phyloP scores from a whole-genome alignment of 2,329 filamentous ascomycete genomes.

The Escovopsis sp. region DNA sequence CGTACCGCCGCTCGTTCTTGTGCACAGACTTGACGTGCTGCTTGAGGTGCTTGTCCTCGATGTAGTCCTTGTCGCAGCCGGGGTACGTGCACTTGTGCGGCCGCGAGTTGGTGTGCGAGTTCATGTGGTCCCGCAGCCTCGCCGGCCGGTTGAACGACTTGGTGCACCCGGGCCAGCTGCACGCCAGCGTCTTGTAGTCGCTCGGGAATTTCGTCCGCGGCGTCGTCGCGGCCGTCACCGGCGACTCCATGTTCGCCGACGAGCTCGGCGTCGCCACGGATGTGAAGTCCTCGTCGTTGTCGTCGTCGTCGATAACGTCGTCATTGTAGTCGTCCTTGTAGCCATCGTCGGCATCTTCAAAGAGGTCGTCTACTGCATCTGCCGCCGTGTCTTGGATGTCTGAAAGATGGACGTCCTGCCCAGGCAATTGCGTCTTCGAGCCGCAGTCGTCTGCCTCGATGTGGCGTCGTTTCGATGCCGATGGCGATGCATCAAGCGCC shows the following conservation, averaged over 20 bases:
- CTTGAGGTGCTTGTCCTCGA: conserved; percentile 72
- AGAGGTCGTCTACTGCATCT: not conserved
- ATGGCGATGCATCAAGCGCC: conserved; percentile 11
- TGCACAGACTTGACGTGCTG: conserved; percentile 78
- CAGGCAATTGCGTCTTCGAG: conserved; percentile 9
- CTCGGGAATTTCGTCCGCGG: conserved; percentile 46
- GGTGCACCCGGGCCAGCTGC: conserved; percentile 56
- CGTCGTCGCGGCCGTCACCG: conserved; percentile 20
- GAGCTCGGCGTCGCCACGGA: conserved; percentile 19
- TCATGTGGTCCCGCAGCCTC: conserved; percentile 62
- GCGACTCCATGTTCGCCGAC: conserved; percentile 17
- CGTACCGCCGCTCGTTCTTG: conserved; percentile 51
- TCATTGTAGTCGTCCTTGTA: conserved; percentile 12
- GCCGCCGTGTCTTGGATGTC: not conserved
- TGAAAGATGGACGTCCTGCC: too few species aligned
- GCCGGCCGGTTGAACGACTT: conserved; percentile 84
- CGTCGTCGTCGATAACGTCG: conserved; percentile 12
- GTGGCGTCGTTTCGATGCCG: conserved; percentile 15
- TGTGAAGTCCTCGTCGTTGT: conserved; percentile 17
- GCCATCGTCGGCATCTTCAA: conserved; percentile 15
- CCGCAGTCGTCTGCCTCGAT: conserved; percentile 8
- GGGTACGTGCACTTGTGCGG: conserved; percentile 58
- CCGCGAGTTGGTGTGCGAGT: conserved; percentile 75
- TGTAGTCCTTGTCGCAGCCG: conserved; percentile 69
- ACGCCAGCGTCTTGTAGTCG: conserved; percentile 62